Percentiles rank a stretch among this genome's conserved stretches.
Conservation (phyloP, 176 grass and related monocot genomes). For the Areca catechu region DNA sequence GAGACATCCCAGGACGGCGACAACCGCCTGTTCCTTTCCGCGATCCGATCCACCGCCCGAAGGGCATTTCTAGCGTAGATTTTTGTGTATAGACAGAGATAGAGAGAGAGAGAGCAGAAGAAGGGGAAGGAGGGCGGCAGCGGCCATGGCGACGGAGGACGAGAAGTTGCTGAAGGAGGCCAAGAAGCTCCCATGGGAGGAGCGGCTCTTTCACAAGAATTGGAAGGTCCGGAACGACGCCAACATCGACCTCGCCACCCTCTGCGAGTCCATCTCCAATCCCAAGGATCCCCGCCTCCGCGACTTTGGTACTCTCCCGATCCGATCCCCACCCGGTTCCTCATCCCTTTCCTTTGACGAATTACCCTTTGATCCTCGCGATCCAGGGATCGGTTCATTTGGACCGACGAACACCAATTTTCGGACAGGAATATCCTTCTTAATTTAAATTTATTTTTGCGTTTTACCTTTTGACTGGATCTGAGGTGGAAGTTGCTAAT, state of each 20-base stretch:
- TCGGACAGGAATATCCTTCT: too few species aligned
- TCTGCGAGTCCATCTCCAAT: conserved; percentile 86
- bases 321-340: conserved; percentile 16
- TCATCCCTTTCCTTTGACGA: background rate
- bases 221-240: conserved; percentile 99
- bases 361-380: too few species aligned
- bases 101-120: background rate
- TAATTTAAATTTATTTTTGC: too few species aligned
- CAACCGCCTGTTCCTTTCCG: too few species aligned
- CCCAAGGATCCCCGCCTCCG: conserved; percentile 89
- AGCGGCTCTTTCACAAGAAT: conserved; percentile 90
- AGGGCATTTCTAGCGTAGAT: background rate
- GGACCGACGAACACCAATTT: too few species aligned
- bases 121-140: conserved; percentile 5
- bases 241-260: conserved; percentile 88
- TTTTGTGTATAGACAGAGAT: background rate
- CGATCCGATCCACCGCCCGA: conserved; percentile 10
- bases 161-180: conserved; percentile 99
- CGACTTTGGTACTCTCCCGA: conserved; percentile 71
- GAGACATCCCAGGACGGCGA: conserved; percentile 16
- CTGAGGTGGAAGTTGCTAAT: conserved; percentile 33
- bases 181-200: conserved; percentile 95
- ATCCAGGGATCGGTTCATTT: too few species aligned
- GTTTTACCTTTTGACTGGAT: background rate
- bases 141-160: conserved; percentile 90